Evolutionary conservation across 441 rosid species (phyloP).

Genomic region (Croton setiger): DNA sequence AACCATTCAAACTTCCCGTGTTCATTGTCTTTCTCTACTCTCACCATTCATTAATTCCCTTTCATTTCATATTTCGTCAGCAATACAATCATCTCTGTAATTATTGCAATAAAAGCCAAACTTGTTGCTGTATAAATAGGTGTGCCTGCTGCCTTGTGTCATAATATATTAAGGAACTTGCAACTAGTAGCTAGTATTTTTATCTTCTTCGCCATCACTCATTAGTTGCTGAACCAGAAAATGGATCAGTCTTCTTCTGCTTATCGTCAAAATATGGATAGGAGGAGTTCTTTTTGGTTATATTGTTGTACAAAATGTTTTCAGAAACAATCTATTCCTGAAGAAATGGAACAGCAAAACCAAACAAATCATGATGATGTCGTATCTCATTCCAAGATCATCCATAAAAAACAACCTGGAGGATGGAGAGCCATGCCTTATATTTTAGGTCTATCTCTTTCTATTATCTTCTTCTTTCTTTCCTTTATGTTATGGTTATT

Average conservation of each 20-base stretch:
- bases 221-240: neutral
- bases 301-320: slow-evolving; percentile 27
- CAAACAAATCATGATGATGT: neutral
- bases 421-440: slow-evolving; percentile 92
- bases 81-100: no score
- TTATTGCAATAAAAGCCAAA: no score
- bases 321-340: slow-evolving; percentile 13
- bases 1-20: no score
- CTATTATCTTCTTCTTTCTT: neutral
- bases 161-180: no score
- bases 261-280: no score
- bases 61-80: no score
- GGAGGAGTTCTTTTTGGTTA: slow-evolving; percentile 13
- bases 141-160: neutral
- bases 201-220: no score
- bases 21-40: no score
- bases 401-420: slow-evolving; percentile 37
- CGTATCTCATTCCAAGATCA: slow-evolving; percentile 15
- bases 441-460: slow-evolving; percentile 50
- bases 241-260: no score
- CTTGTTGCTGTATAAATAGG: neutral
- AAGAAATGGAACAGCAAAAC: slow-evolving; percentile 12
- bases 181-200: no score
- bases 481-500: no score
- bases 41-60: no score